These are phyloP conservation scores for Sclerotiophoma versabilis DNA, from an alignment of 2,329 filamentous ascomycete species.

Conservation along the genomic window DNA sequence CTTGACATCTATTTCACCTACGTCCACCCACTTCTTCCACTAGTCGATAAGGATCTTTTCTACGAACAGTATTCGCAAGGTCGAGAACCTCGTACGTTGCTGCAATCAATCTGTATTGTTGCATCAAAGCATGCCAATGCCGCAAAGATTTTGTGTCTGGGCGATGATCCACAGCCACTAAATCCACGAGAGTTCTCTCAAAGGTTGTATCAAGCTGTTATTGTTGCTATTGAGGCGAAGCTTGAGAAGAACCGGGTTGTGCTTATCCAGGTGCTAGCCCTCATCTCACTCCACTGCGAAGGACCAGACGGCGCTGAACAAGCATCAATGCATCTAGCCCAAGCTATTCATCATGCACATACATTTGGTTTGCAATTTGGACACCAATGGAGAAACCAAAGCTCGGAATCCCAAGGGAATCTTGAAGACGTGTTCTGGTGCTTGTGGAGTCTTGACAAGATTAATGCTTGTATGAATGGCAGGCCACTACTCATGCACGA, in stretches of 20 bases:
- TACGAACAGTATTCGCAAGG: conserved; percentile 47
- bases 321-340: conserved; percentile 55
- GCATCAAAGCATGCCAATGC: conserved; percentile 57
- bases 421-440: conserved; percentile 59
- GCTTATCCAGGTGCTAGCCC: conserved; percentile 55
- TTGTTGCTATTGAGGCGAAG: conserved; percentile 51
- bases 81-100: conserved; percentile 48
- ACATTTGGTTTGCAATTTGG: conserved; percentile 57
- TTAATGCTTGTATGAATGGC: conserved; percentile 57
- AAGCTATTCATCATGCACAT: conserved; percentile 59
- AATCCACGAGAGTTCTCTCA: conserved; percentile 55
- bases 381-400: conserved; percentile 49
- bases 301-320: conserved; percentile 57
- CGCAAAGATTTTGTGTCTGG: conserved; percentile 49
- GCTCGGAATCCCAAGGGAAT: conserved; percentile 48
- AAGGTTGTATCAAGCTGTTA: conserved; percentile 53
- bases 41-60: conserved; percentile 55
- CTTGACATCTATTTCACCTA: conserved; percentile 56
- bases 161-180: conserved; percentile 42
- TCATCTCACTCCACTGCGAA: conserved; percentile 58
- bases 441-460: conserved; percentile 58
- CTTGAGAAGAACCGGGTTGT: conserved; percentile 55
- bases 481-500: conserved; percentile 58
- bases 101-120: conserved; percentile 57
- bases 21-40: conserved; percentile 56